Percentiles rank a stretch among this genome's conserved stretches.
Evolutionary conservation across 148 eudicot genomes (phyloP).

Genomic region (Camellia lanceoleosa): DNA sequence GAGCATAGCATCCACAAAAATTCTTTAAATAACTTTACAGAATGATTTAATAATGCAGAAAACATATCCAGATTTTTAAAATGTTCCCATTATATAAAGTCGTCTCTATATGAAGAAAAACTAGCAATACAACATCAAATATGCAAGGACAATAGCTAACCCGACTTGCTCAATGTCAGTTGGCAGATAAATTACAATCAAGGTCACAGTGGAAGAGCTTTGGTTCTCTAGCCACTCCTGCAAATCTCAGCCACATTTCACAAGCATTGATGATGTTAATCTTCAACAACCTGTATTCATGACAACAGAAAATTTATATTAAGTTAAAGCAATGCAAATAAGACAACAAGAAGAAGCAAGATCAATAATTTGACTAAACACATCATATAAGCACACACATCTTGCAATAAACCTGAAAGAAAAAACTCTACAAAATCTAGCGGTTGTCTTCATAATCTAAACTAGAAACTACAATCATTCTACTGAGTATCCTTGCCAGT

Average conservation of each 20-base stretch:
- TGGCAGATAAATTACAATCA: constrained; percentile 11
- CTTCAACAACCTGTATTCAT: constrained; percentile 7
- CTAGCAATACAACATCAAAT: neutral
- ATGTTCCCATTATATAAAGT: neutral
- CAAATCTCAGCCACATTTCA: neutral
- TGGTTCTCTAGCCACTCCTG: neutral
- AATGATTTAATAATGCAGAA: neutral
- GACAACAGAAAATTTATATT: constrained; percentile 5
- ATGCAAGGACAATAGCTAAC: neutral
- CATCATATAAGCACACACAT: constrained; percentile 10
- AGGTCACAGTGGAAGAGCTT: neutral
- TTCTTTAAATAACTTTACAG: no score
- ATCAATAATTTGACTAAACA: constrained; percentile 1
- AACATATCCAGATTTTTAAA: neutral
- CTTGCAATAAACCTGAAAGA: constrained; percentile 11
- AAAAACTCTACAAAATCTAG: constrained; percentile 17
- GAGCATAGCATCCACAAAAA: no score
- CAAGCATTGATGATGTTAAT: constrained; percentile 6
- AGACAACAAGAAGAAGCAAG: neutral
- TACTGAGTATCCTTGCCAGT: constrained; percentile 31
- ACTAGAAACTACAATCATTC: constrained; percentile 37
- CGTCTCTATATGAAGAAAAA: neutral
- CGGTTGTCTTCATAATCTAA: constrained; percentile 16
- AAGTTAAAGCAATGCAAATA: neutral
- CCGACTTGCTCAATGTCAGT: constrained; percentile 11